Base-by-base conservation (phyloP, 306 rosid genomes). In the Lathyrus oleraceus region DNA sequence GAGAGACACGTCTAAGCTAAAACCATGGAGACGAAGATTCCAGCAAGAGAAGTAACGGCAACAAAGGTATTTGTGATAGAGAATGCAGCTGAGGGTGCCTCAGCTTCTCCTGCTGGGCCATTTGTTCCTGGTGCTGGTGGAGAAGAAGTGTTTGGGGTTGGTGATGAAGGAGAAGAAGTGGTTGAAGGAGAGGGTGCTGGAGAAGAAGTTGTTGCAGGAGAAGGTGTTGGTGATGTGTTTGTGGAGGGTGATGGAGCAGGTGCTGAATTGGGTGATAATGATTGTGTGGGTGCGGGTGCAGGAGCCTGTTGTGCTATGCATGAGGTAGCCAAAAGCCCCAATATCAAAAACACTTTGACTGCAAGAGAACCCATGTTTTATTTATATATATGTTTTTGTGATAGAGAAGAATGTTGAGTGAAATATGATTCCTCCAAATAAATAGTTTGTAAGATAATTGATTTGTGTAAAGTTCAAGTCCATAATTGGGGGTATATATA, bases 41-140 rank as follows among this genome's bases (percentile, higher is more conserved):
- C 98, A 5, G 83, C 91, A 1, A 93, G 69, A 30, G 96, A 90
- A 4, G 96, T 81, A 10, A 85, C 88, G 13, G 77, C 88, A 23
- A 88, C 39, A 39, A 54, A 82, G 0, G 76, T 76, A 2, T 82
- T 83, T 83, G 84, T 84, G 11, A 81, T 13, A 61, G 86, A 78
- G 80, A 76, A 68, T 6, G 85, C 83, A 10, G 77, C 81, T 44
- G 82, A 68, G 16, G 85, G 85, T 45, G 82, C 0, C 9, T 13
- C 61, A 57, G 70, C 42, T 36, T 66, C 15, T 10, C 75, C 1
- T 7, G 83, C 38, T 4, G 78, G 75, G 36, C 78, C 6, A 6
- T 6, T 16, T 44, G 75, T 56, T 21, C 38, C 36, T 11, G 83
- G 25, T 4, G 74, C 47, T 0, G 80, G 67, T 8, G 74, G 43